Evolutionary conservation across 129 eudicot species (phyloP).

Genomic region (Helichrysum umbraculigerum): DNA sequence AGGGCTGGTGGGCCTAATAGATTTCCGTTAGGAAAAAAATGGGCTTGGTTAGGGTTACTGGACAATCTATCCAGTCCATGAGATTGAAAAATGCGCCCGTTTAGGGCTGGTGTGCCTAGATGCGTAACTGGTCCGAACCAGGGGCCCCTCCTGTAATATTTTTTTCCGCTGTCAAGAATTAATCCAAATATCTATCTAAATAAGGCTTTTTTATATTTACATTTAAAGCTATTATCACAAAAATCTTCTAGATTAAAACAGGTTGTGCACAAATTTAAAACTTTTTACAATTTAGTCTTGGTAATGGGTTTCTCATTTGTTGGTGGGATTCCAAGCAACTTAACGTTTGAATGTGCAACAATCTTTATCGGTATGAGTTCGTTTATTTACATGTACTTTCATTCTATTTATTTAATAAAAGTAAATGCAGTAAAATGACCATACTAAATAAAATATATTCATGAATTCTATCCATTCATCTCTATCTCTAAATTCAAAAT

Average conservation of each 20-base stretch:
- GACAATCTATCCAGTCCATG: not conserved
- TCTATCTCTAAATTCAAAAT: not conserved
- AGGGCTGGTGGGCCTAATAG: not conserved
- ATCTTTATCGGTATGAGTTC: no score
- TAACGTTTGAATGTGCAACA: no score
- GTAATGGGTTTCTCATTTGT: not conserved
- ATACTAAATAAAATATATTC: not conserved
- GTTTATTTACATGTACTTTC: no score
- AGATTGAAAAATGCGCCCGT: not conserved
- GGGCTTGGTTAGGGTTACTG: not conserved
- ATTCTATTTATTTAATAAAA: no score
- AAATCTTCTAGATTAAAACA: not conserved
- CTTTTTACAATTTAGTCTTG: not conserved
- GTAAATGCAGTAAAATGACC: not conserved
- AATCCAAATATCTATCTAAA: not conserved
- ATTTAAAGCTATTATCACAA: not conserved
- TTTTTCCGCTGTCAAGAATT: not conserved
- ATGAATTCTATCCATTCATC: not conserved
- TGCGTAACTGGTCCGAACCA: not conserved
- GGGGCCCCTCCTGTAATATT: not conserved
- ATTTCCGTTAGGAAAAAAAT: not conserved
- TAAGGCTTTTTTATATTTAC: not conserved
- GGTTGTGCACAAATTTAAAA: not conserved
- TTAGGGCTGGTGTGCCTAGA: not conserved
- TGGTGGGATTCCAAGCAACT: not conserved